Evolutionary conservation across 768 basidiomycete genomes (phyloP).

Genomic region (Auriscalpium orientale): DNA sequence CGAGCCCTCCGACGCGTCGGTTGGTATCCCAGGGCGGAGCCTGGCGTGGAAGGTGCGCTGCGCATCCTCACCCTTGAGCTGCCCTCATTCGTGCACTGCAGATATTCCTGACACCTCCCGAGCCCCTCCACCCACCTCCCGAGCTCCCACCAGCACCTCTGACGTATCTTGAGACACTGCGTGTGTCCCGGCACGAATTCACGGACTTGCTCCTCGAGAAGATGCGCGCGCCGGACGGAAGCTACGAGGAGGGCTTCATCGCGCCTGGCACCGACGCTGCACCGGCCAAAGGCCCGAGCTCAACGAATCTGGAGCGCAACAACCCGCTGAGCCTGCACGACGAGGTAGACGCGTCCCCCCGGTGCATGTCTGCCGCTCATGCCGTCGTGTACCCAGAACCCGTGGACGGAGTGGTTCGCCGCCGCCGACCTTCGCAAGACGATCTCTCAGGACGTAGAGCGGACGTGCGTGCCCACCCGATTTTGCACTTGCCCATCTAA

Average conservation of each 20-base stretch:
- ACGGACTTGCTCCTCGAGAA: slow-evolving; percentile 52
- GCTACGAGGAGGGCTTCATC: slow-evolving; percentile 61
- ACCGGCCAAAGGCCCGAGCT: slow-evolving; percentile 17
- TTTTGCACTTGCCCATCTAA: background rate
- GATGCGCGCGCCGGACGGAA: slow-evolving; percentile 81
- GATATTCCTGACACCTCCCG: slow-evolving; percentile 62
- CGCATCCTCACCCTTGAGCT: slow-evolving; percentile 1
- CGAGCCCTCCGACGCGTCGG: slow-evolving; percentile 29
- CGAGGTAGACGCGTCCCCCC: slow-evolving; percentile 37
- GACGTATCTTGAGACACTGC: slow-evolving; percentile 26
- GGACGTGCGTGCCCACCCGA: slow-evolving; percentile 57
- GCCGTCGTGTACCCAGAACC: slow-evolving; percentile 48
- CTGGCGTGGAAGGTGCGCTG: slow-evolving; percentile 73
- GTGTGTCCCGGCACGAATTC: slow-evolving; percentile 48
- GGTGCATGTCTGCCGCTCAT: background rate
- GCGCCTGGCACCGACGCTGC: slow-evolving; percentile 42
- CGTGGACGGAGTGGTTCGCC: slow-evolving; percentile 93
- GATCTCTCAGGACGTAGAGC: slow-evolving; percentile 90
- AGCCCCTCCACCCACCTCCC: slow-evolving; percentile 52
- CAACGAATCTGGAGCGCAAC: slow-evolving; percentile 54
- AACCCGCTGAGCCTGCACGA: slow-evolving; percentile 78
- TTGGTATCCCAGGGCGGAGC: slow-evolving; percentile 67
- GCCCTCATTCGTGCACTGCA: slow-evolving; percentile 24
- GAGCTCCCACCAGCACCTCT: slow-evolving; percentile 24
- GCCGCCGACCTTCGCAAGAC: slow-evolving; percentile 83